Conservation (phyloP, 495 filamentous ascomycete species). For the Neurospora sp. region DNA sequence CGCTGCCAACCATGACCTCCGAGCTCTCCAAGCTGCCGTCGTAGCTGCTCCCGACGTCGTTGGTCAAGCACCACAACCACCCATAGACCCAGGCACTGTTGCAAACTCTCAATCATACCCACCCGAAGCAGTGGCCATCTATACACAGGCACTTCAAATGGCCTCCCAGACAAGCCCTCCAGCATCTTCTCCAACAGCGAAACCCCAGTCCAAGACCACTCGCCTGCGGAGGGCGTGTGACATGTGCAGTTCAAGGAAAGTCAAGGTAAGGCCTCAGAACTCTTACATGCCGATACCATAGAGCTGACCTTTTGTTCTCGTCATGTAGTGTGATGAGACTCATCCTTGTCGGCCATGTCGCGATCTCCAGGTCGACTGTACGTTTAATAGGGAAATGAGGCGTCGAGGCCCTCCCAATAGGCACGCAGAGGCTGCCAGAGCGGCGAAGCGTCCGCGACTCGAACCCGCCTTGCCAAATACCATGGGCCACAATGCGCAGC, state of each 20-base stretch:
- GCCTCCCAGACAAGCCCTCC: constrained; percentile 7
- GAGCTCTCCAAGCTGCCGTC: constrained; percentile 34
- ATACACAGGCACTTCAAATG: constrained; percentile 9
- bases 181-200: constrained; percentile 18
- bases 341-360: constrained; percentile 74
- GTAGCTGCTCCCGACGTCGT: constrained; percentile 14
- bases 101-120: neutral
- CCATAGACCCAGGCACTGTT: constrained; percentile 1
- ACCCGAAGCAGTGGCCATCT: constrained; percentile 2
- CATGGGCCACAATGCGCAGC: constrained; percentile 12
- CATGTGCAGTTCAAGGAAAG: constrained; percentile 74
- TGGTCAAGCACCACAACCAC: constrained; percentile 3
- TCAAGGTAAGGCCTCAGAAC: constrained; percentile 50
- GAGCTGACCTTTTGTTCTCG: neutral
- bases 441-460: constrained; percentile 50
- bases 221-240: constrained; percentile 73
- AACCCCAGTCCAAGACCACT: constrained; percentile 22
- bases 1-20: constrained; percentile 26
- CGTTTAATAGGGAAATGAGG: constrained; percentile 66
- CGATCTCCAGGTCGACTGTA: constrained; percentile 73
- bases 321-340: constrained; percentile 62
- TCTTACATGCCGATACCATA: neutral
- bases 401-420: constrained; percentile 78
- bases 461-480: constrained; percentile 23
- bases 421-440: constrained; percentile 63